Evolutionary conservation across 2,329 filamentous ascomycete species (phyloP).

Genomic region (Metarhizium guizhouense): DNA sequence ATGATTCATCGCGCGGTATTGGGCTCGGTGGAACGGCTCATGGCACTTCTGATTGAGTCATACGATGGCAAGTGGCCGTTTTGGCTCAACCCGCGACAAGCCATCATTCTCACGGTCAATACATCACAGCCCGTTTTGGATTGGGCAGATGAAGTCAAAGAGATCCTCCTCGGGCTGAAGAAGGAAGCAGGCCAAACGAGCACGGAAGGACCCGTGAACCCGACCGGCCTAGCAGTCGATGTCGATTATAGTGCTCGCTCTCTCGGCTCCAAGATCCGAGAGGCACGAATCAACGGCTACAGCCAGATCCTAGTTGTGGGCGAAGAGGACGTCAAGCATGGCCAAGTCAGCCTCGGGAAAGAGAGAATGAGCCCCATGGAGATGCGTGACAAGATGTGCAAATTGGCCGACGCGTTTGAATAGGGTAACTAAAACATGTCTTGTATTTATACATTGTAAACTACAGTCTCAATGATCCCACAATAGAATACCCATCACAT

Average conservation of each 20-base stretch:
- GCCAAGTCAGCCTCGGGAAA: slow-evolving; percentile 39
- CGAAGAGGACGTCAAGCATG: slow-evolving; percentile 49
- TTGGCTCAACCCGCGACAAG: slow-evolving; percentile 78
- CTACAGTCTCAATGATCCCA: background rate
- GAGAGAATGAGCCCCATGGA: slow-evolving; percentile 34
- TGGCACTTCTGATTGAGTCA: slow-evolving; percentile 78
- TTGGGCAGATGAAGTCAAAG: slow-evolving; percentile 37
- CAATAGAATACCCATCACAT: background rate
- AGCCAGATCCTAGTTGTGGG: slow-evolving; percentile 68
- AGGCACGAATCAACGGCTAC: slow-evolving; percentile 65
- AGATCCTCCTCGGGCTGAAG: slow-evolving; percentile 40
- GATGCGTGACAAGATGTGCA: slow-evolving; percentile 34
- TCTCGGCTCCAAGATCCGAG: slow-evolving; percentile 59
- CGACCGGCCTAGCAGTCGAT: slow-evolving; percentile 58
- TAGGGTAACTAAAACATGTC: slow-evolving; percentile 17
- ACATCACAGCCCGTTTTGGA: slow-evolving; percentile 43
- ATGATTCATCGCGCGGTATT: slow-evolving; percentile 80
- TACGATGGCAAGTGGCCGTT: slow-evolving; percentile 77
- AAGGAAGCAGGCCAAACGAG: slow-evolving; percentile 23
- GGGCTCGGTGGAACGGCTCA: slow-evolving; percentile 74
- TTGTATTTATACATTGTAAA: background rate
- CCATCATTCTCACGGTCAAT: slow-evolving; percentile 65
- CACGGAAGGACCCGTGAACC: slow-evolving; percentile 37
- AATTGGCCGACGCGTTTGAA: slow-evolving; percentile 38
- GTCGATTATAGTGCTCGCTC: slow-evolving; percentile 55